Conservation (phyloP, 1,284 basidiomycete genomes). For the Golubevia sp. region DNA sequence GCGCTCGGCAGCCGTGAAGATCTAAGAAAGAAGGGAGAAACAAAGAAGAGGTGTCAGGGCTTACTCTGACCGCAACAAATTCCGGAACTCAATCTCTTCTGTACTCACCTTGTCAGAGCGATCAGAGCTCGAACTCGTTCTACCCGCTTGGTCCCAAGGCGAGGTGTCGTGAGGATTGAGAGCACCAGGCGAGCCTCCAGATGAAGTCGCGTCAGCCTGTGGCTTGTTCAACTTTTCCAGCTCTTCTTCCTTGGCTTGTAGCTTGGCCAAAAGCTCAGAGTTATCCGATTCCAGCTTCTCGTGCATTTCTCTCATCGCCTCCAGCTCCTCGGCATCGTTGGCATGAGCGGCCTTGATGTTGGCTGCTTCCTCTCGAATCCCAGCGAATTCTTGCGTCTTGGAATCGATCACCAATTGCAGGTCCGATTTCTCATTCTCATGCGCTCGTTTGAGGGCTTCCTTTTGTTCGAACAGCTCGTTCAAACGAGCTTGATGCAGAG, state of each 20-base stretch:
- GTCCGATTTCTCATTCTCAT: neutral
- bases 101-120: neutral
- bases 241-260: constrained; percentile 3
- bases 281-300: constrained; percentile 2
- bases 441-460: neutral
- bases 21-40: neutral
- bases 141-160: neutral
- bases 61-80: neutral
- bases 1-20: neutral
- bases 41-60: too few species aligned
- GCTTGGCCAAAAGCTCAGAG: constrained; percentile 1
- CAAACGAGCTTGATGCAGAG: neutral
- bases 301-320: neutral
- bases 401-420: neutral
- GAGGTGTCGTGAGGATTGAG: neutral
- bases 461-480: neutral
- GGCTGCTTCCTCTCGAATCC: neutral
- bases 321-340: neutral
- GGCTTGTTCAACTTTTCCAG: neutral
- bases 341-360: neutral
- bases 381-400: neutral
- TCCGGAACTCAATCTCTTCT: neutral
- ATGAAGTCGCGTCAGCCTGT: neutral
- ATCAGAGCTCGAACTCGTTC: neutral
- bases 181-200: neutral